These are phyloP conservation scores for Ocimum tenuiflorum DNA, from an alignment of 257 asterid genomes.

Conservation along the genomic window DNA sequence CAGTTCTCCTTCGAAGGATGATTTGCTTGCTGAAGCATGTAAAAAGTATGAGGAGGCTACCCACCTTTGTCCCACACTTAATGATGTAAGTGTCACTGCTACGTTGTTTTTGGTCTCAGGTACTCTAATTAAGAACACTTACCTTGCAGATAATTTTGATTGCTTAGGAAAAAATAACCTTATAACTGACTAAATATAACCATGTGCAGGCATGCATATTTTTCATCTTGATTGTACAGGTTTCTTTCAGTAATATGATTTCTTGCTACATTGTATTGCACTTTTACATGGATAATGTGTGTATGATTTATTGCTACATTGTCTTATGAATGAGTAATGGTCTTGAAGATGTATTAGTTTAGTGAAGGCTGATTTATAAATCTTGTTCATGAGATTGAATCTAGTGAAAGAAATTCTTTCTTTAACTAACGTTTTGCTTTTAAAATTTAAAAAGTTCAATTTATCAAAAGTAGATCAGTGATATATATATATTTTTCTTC, in stretches of 20 bases:
- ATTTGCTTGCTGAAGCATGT: conserved; percentile 95
- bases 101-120: conserved; percentile 4
- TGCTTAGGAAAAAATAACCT: too few species aligned
- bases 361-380: conserved; percentile 15
- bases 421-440: too few species aligned
- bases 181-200: not conserved
- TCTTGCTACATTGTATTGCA: conserved; percentile 9
- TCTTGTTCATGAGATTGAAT: too few species aligned
- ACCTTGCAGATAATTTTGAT: conserved; percentile 14
- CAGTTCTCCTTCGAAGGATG: conserved; percentile 83
- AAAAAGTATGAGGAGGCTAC: conserved; percentile 94
- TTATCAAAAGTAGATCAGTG: not conserved
- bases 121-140: conserved; percentile 18
- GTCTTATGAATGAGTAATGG: not conserved
- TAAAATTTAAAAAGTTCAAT: not conserved
- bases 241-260: too few species aligned
- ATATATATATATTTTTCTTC: not conserved
- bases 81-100: conserved; percentile 61
- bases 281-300: conserved; percentile 1
- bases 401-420: too few species aligned
- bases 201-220: too few species aligned
- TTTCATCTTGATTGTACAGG: too few species aligned
- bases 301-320: not conserved
- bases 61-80: conserved; percentile 87
- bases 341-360: conserved; percentile 5